These are phyloP conservation scores for Botrytis tulipae DNA, from an alignment of 2,329 filamentous ascomycete species.

Conservation along the genomic window DNA sequence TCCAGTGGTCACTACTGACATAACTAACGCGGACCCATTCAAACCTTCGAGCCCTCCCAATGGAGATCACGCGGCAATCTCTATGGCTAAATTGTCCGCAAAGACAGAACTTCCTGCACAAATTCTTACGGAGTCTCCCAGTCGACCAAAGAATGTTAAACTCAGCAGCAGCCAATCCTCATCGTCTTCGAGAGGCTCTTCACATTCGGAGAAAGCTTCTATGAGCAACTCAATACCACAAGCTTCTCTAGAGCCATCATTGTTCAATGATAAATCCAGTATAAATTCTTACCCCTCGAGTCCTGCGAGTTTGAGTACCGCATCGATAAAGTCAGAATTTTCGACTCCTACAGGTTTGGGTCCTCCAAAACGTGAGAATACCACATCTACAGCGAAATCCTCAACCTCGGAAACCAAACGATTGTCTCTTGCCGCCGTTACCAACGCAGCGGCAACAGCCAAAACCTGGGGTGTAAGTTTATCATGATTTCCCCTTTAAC, in stretches of 20 bases:
- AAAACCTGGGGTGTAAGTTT: conserved; percentile 51
- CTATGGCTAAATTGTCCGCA: conserved; percentile 67
- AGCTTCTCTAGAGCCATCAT: conserved; percentile 25
- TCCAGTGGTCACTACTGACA: conserved; percentile 66
- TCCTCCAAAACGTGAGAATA: conserved; percentile 37
- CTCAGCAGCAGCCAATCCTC: conserved; percentile 51
- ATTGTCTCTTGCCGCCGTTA: conserved; percentile 53
- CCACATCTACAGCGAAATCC: conserved; percentile 37
- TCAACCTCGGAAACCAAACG: conserved; percentile 43
- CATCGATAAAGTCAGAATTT: conserved; percentile 44
- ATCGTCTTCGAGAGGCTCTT: conserved; percentile 44
- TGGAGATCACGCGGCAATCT: conserved; percentile 57
- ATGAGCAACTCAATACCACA: conserved; percentile 39
- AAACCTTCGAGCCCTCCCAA: conserved; percentile 55
- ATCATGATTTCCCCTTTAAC: background rate
- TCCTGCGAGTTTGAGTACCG: conserved; percentile 40
- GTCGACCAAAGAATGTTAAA: conserved; percentile 42
- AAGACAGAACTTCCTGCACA: conserved; percentile 55
- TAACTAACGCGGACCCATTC: conserved; percentile 63
- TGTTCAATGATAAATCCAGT: conserved; percentile 19
- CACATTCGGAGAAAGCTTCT: conserved; percentile 41
- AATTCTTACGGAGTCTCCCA: conserved; percentile 47
- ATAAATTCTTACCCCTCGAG: conserved; percentile 33
- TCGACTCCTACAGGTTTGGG: conserved; percentile 45
- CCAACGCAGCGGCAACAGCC: conserved; percentile 54